Evolutionary conservation across 1,284 basidiomycete genomes (phyloP), one percentile per base, ranked within the genome.

Genomic region (Pyrrhoderma noxium): DNA sequence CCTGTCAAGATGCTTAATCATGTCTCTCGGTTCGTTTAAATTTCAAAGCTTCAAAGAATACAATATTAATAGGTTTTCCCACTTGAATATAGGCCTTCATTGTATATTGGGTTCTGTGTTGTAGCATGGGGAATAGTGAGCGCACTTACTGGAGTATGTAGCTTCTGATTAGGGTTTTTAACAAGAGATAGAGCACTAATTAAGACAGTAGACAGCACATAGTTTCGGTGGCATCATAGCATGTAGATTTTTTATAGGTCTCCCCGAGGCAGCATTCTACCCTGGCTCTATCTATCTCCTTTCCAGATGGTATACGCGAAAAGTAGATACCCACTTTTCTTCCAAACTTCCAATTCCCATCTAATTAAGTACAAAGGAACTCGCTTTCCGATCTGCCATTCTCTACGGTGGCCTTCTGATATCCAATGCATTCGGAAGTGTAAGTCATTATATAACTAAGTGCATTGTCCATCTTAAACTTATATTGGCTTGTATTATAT

Each of bases 371-470:
- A 18, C 5, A 22, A 16, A 82, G 79, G 80, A 85, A 65, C 66
- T 85, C 4, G 79, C 80, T 0, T 75, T 88, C 52, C 77, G 88
- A 36, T 77, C 80, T 45, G 81, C 84, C 0, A 73, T 88, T 51
- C 71, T 91, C 2, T 87, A 81, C 62, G 72, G 73, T 5, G 85
- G 85, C 14, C 61, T 80, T 2, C 67, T 89, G n/a, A 72, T 88
- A 45, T 84, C 82, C 0, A 89, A 87, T 65, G 86, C 87, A 1
- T 88, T 89, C 61, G 85, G 85, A 38, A 70, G 75, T 49, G 80
- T 83, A 50, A 63, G 79, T 59, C 19, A 27, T 41, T 52, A 11
- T 31, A 5, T n/a, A n/a, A n/a, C n/a, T n/a, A n/a, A n/a, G n/a
- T n/a, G n/a, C n/a, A n/a, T n/a, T n/a, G n/a, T n/a, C n/a, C n/a